Percentiles rank a stretch among this genome's conserved stretches.
Evolutionary conservation across 148 eudicot genomes (phyloP).

Genomic region (Camellia japonica): DNA sequence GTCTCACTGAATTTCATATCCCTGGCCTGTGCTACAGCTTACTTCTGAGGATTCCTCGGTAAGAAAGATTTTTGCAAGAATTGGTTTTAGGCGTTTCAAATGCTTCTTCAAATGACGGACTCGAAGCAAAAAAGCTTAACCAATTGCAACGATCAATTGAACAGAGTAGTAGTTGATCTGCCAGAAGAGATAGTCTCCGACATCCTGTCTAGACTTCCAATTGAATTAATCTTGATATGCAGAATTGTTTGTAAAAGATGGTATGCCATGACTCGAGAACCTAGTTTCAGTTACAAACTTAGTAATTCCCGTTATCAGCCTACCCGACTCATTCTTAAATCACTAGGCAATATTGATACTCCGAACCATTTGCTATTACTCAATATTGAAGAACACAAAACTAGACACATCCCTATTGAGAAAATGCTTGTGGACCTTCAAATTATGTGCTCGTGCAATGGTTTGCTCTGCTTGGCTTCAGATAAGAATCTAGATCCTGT

Average conservation of each 20-base stretch:
- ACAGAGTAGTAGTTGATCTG: not conserved
- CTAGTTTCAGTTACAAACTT: not conserved
- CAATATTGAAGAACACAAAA: slow-evolving; percentile 6
- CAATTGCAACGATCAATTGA: not conserved
- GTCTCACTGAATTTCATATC: not conserved
- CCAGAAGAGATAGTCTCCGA: not conserved
- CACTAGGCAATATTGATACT: not conserved
- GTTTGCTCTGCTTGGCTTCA: slow-evolving; percentile 14
- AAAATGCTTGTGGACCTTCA: not conserved
- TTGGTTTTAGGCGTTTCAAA: not conserved
- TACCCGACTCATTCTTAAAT: slow-evolving; percentile 7
- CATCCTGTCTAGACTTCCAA: not conserved
- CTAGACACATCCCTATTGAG: not conserved
- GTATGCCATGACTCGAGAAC: not conserved
- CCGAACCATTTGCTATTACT: not conserved
- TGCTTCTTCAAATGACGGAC: not conserved
- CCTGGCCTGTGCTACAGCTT: not conserved
- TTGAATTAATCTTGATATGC: not conserved
- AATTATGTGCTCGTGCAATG: slow-evolving; percentile 14
- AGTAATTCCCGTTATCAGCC: not conserved
- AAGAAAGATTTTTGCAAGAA: not conserved
- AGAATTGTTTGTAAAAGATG: not conserved
- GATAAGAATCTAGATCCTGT: slow-evolving; percentile 1
- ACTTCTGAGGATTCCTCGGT: not conserved
- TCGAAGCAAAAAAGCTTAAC: not conserved